A percentile compares a stretch with the other conserved stretches of the same genome.
These are phyloP conservation scores for Cryptococcus hybrid DNA, from an alignment of 1,284 basidiomycete species.

Conservation along the genomic window DNA sequence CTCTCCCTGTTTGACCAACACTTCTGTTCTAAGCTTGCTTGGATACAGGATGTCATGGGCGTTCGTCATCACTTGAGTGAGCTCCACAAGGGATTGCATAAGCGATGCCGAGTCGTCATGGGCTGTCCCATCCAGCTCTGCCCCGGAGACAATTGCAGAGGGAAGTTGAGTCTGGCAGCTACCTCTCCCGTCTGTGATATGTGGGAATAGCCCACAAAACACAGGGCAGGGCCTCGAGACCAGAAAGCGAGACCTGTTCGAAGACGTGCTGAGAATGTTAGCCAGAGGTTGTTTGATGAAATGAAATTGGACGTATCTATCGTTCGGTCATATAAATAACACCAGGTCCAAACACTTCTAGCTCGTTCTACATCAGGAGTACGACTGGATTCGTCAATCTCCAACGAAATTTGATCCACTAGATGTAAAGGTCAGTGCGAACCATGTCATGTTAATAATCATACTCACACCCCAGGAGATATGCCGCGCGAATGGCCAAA, in stretches of 20 bases:
- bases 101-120: constrained; percentile 35
- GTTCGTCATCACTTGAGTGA: constrained; percentile 53
- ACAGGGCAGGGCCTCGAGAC: constrained; percentile 50
- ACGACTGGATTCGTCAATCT: constrained; percentile 35
- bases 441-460: no score
- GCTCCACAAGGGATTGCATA: constrained; percentile 45
- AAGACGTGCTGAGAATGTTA: constrained; percentile 27
- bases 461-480: constrained; percentile 44
- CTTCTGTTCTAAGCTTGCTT: constrained; percentile 44
- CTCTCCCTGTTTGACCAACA: constrained; percentile 48
- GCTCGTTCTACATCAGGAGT: constrained; percentile 46
- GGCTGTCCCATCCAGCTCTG: constrained; percentile 7
- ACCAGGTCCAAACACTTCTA: constrained; percentile 52
- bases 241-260: constrained; percentile 52
- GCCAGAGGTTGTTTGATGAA: neutral
- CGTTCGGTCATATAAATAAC: constrained; percentile 52
- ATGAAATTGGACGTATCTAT: constrained; percentile 29
- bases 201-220: constrained; percentile 47
- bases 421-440: neutral
- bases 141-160: constrained; percentile 38
- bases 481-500: constrained; percentile 47
- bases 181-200: constrained; percentile 45
- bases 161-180: constrained; percentile 48
- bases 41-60: constrained; percentile 52
- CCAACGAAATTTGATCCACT: constrained; percentile 44